Base-by-base conservation (phyloP, 192 early-diverging fungal species). In the Geranomyces michiganensis region DNA sequence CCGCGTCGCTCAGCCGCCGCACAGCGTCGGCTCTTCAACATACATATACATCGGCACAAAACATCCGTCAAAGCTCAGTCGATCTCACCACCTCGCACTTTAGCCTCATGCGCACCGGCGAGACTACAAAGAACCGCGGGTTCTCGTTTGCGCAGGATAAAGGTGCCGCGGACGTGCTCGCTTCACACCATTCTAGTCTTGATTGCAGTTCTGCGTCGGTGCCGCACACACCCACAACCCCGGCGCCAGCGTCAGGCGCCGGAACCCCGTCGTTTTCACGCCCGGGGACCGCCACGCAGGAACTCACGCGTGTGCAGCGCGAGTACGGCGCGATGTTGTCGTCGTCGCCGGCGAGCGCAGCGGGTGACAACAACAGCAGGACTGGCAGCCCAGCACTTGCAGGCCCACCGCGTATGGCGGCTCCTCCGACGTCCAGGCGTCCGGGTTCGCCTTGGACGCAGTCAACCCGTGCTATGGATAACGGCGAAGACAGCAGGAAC, bases 61-160 rank as follows among this genome's bases (percentile, higher is more conserved):
- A 31, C 26, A 13, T 33, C 14, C 32, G 22, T 15, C 15, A 30
- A 17, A 53, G 12, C 51, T 27, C 55, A 12, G 53, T 19, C 0
- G 19, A 22, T 7, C 48, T 46, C 47, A 49, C 21, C 32, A 59
- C 14, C 31, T 41, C 56, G 15, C 73, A 69, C 17, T 49, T 83
- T 13, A 74, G 63, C 8, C 61, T 78, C 19, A 83, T 83, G 82
- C 64, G 55, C 21, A 81, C 78, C 5, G 78, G 78, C 30, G n/a
- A 78, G 59, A 69, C 79, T 17, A 12, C 76, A 46, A 59, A 75
- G 14, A 79, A 82, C 55, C 71, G 79, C 26, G 82, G 82, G 31
- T 83, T 61, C 58, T 80, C 76, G 2, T 83, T 83, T 65, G 76
- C 74, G 21, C 77, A 83, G 49, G 77, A 67, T 27, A 47, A 67